Evolutionary conservation across 805 yeast genomes (phyloP).

Genomic region (Lipomyces yamadae): DNA sequence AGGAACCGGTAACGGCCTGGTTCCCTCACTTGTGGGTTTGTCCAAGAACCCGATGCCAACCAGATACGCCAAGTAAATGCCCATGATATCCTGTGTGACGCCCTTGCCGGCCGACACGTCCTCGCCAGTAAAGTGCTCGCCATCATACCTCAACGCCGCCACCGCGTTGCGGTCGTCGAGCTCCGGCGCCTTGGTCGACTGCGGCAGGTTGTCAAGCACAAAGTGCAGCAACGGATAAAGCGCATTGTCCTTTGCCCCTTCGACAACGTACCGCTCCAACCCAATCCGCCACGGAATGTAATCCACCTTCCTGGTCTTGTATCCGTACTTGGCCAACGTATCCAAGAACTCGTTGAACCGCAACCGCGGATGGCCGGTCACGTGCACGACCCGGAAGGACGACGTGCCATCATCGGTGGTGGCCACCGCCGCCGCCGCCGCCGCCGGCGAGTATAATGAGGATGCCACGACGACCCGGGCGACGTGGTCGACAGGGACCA

Average conservation of each 20-base stretch:
- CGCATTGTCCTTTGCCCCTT: conserved; percentile 69
- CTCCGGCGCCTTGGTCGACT: conserved; percentile 92
- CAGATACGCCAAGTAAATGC: conserved; percentile 79
- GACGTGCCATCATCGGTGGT: too few relatives aligned
- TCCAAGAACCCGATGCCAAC: conserved; percentile 80
- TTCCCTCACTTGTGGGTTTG: conserved; percentile 54
- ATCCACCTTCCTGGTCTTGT: conserved; percentile 61
- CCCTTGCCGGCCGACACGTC: conserved; percentile 77
- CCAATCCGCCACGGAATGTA: conserved; percentile 80
- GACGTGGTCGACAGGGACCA: conserved; percentile 98
- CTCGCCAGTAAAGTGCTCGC: conserved; percentile 59
- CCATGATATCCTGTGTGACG: conserved; percentile 67
- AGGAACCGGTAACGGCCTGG: conserved; percentile 55
- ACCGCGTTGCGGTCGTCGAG: conserved; percentile 84
- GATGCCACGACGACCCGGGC: conserved; percentile 88
- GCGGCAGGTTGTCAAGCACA: conserved; percentile 90
- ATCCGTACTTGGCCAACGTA: conserved; percentile 72
- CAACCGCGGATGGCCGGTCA: conserved; percentile 96
- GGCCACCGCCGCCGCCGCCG: too few relatives aligned
- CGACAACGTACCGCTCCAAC: conserved; percentile 77
- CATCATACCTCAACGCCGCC: conserved; percentile 66
- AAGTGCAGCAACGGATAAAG: conserved; percentile 91
- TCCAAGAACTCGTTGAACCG: conserved; percentile 75
- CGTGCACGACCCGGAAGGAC: conserved; percentile 94
- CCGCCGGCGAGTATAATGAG: conserved; percentile 82